phyloP scores from a whole-genome alignment of 2,329 filamentous ascomycete species.

The Parascedosporium putredinis region DNA sequence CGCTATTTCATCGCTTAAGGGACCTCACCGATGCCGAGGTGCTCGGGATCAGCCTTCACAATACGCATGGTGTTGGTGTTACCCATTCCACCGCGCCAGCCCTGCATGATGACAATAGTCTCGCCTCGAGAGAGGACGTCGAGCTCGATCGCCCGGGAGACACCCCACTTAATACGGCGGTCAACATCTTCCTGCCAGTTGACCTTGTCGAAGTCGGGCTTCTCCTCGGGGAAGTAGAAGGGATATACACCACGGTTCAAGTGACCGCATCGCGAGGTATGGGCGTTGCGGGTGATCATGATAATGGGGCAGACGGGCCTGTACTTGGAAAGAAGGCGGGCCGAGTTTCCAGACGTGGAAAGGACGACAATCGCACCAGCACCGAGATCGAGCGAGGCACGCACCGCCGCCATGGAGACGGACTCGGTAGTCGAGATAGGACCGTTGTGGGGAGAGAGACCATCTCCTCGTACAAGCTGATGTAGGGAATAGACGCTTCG shows the following conservation, averaged over 20 bases:
- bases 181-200: slow-evolving; percentile 99
- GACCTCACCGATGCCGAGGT: slow-evolving; percentile 43
- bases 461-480: slow-evolving; percentile 93
- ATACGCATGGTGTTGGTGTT: slow-evolving; percentile 75
- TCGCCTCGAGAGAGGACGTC: slow-evolving; percentile 63
- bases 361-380: slow-evolving; percentile 93
- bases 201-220: slow-evolving; percentile 85
- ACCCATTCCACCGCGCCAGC: slow-evolving; percentile 85
- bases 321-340: slow-evolving; percentile 95
- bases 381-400: slow-evolving; percentile 89
- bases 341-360: slow-evolving; percentile 90
- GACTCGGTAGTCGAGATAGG: slow-evolving; percentile 86
- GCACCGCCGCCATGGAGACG: slow-evolving; percentile 93
- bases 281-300: slow-evolving; percentile 87
- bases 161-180: slow-evolving; percentile 93
- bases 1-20: slow-evolving; percentile 6
- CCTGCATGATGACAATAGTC: slow-evolving; percentile 73
- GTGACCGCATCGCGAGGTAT: slow-evolving; percentile 81
- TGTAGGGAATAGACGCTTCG: slow-evolving; percentile 94
- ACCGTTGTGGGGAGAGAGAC: slow-evolving; percentile 60
- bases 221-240: slow-evolving; percentile 84
- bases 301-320: slow-evolving; percentile 98
- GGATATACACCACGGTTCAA: slow-evolving; percentile 97
- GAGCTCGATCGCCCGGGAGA: slow-evolving; percentile 76
- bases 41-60: slow-evolving; percentile 48